Conservation (phyloP, 768 basidiomycete genomes). For the Wakefieldia striispora region DNA sequence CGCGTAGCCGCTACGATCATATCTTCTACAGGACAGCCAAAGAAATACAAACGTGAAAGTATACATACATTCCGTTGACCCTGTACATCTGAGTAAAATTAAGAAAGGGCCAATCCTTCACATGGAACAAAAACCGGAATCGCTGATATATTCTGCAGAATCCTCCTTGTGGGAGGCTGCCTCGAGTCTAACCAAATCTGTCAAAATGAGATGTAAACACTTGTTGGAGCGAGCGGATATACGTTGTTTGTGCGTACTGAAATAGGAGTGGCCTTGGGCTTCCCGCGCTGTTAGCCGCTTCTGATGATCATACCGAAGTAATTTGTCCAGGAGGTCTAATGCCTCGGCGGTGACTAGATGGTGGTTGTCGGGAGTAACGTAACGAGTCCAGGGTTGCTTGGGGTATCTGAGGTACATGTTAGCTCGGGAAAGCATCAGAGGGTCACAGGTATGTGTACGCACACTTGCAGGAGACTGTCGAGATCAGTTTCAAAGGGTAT, state of each 20-base stretch:
- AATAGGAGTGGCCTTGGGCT: constrained; percentile 65
- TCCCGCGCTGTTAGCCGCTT: constrained; percentile 66
- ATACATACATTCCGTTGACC: constrained; percentile 5
- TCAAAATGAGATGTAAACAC: constrained; percentile 23
- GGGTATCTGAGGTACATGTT: constrained; percentile 42
- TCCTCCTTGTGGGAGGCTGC: constrained; percentile 41
- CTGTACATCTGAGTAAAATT: not conserved
- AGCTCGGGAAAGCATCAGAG: not conserved
- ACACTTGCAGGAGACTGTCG: constrained; percentile 54
- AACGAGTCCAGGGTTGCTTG: constrained; percentile 64
- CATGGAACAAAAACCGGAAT: constrained; percentile 49
- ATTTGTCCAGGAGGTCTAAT: constrained; percentile 63
- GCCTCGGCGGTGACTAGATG: constrained; percentile 58
- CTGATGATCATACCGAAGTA: constrained; percentile 68
- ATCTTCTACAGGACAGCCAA: constrained; percentile 7
- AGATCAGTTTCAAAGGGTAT: constrained; percentile 66
- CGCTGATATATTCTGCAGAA: constrained; percentile 42
- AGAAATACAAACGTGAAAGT: constrained; percentile 6
- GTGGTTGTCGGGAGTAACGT: constrained; percentile 58
- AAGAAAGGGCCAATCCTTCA: constrained; percentile 5
- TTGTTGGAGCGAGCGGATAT: constrained; percentile 17
- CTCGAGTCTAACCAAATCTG: constrained; percentile 50
- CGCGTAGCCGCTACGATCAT: constrained; percentile 14
- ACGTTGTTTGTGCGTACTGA: constrained; percentile 41
- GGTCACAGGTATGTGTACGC: constrained; percentile 13